Evolutionary conservation across 2,329 filamentous ascomycete species (phyloP), one percentile per base, ranked within the genome.

Genomic region (Aspergillus sp.): DNA sequence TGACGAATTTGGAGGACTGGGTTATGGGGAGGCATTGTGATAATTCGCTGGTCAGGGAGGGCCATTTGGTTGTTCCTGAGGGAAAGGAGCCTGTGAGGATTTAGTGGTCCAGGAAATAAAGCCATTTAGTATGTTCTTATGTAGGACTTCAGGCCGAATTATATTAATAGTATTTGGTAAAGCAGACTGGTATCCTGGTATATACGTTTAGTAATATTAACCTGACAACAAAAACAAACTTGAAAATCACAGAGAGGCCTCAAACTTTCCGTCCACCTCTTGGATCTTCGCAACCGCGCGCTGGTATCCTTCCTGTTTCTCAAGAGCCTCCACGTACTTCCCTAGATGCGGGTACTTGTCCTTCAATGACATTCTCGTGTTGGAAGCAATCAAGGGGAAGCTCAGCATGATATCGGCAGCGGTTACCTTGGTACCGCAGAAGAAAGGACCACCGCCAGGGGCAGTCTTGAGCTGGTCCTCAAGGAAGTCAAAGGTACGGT

Each of bases 1-100:
- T 88, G 59, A 71, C 74, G 56, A 89, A 88, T 68, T 66, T 87
- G 3, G 75, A 64, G 17, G 70, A 73, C 57, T 73, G 72, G 56
- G 56, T 58, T n/a, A 39, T 53, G 15, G 63, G 56, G 11, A 62
- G 66, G 17, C 60, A 64, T 0, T 73, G 70, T 55, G 57, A 62
- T 27, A 73, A 71, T 52, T 70, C 70, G 6, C 48, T 73, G 56
- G 69, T 73, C 0, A 61, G 62, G 1, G 68, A 66, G 54, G 68
- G 70, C 1, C 66, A 72, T 64, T 57, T 70, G n/a, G 48, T 69
- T 15, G 67, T 65, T 19, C 48, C 52, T 6, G 53, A 17, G 47
- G 64, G 66, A 45, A 67, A 61, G 12, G 66, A 70, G 40, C 71
- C 71, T 15, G 70, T 73, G 23, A 63, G 69, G n/a, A 60, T 72